Evolutionary conservation across 805 yeast species (phyloP).

Genomic region (Diddensiella transvaalensis): DNA sequence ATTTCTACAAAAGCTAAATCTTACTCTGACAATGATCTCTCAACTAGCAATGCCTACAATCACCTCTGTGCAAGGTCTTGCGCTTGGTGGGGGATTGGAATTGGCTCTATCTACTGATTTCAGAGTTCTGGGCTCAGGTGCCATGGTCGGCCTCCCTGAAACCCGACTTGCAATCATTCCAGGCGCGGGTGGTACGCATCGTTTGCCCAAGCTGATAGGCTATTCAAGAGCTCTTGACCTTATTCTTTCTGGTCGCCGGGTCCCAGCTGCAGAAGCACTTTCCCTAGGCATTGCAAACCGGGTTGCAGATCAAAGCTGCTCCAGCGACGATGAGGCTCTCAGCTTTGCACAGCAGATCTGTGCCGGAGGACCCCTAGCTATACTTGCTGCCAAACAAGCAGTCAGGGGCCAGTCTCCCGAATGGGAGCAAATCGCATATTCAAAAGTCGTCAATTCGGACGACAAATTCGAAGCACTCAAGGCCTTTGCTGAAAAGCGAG

Average conservation of each 20-base stretch:
- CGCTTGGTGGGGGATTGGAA: constrained; percentile 46
- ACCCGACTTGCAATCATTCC: constrained; percentile 45
- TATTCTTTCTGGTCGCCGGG: constrained; percentile 39
- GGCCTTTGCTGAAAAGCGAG: constrained; percentile 39
- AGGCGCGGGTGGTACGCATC: constrained; percentile 47
- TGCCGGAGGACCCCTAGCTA: constrained; percentile 31
- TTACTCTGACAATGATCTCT: constrained; percentile 32
- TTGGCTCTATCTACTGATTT: constrained; percentile 41
- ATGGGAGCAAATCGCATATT: constrained; percentile 28
- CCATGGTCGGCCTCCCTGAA: constrained; percentile 43
- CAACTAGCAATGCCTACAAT: constrained; percentile 39
- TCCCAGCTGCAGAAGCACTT: constrained; percentile 37
- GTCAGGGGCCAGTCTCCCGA: constrained; percentile 27
- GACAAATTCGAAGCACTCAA: constrained; percentile 39
- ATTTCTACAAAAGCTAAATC: constrained; percentile 29
- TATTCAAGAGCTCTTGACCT: constrained; percentile 40
- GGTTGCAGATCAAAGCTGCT: constrained; percentile 21
- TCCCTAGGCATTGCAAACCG: constrained; percentile 37
- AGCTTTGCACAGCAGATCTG: constrained; percentile 27
- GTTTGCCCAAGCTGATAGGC: constrained; percentile 40
- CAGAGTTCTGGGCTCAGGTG: constrained; percentile 35
- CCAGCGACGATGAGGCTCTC: constrained; percentile 26
- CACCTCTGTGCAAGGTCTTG: constrained; percentile 42
- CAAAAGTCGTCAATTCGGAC: constrained; percentile 26
- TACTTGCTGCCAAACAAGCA: constrained; percentile 30